phyloP scores from a whole-genome alignment of 164 flowering plant genomes.

The Macadamia tetraphylla region DNA sequence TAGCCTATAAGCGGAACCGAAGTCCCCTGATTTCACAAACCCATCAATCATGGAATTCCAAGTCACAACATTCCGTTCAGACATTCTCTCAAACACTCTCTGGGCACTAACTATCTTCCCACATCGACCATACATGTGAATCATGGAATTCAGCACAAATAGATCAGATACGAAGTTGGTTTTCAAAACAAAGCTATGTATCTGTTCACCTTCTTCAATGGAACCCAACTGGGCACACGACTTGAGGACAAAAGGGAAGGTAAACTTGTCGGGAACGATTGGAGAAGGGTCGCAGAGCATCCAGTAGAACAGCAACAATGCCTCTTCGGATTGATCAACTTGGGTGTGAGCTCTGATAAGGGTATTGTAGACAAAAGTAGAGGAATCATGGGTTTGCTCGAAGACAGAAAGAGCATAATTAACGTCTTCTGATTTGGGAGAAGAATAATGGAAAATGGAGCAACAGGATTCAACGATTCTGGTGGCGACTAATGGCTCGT shows the following conservation, averaged over 20 bases:
- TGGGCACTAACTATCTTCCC: neutral
- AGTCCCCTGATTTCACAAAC: neutral
- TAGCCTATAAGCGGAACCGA: neutral
- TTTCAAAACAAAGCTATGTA: neutral
- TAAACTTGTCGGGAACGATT: neutral
- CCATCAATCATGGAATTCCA: conserved; percentile 1
- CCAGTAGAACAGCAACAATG: neutral
- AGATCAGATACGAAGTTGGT: neutral
- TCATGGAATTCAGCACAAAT: neutral
- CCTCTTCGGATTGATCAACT: neutral
- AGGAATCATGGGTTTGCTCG: neutral
- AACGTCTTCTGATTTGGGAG: neutral
- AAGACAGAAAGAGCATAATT: neutral
- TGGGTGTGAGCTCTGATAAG: neutral
- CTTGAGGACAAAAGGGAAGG: neutral
- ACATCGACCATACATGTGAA: neutral
- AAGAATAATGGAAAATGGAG: neutral
- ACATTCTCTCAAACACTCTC: neutral
- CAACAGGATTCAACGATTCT: neutral
- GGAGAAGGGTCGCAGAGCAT: neutral
- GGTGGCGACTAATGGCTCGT: neutral
- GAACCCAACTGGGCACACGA: neutral
- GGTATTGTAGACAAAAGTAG: neutral
- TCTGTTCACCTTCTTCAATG: neutral
- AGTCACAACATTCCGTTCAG: neutral